phyloP scores from a whole-genome alignment of 495 filamentous ascomycete genomes.

The Penicillium simplicissimum region DNA sequence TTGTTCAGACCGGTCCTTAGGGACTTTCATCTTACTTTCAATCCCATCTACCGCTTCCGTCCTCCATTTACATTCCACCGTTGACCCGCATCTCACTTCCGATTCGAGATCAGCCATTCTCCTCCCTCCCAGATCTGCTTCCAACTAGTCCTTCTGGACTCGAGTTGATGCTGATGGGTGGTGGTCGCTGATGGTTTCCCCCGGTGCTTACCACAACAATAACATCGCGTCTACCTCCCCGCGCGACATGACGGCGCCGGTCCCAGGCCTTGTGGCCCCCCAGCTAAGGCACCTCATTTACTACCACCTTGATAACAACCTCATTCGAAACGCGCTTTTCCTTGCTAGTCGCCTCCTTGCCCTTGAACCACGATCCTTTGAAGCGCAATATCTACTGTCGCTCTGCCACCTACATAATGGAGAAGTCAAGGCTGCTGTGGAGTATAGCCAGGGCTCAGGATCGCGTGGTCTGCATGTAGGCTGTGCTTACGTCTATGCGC shows the following conservation, averaged over 20 bases:
- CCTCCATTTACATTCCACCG: slow-evolving; percentile 30
- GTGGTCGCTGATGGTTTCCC: slow-evolving; percentile 4
- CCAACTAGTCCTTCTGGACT: background rate
- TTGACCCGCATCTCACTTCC: slow-evolving; percentile 14
- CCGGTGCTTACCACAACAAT: slow-evolving; percentile 5
- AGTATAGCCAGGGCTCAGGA: slow-evolving; percentile 64
- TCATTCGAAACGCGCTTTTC: slow-evolving; percentile 86
- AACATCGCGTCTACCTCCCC: slow-evolving; percentile 10
- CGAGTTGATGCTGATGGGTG: background rate
- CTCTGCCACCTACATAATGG: slow-evolving; percentile 82
- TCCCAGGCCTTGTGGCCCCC: slow-evolving; percentile 62
- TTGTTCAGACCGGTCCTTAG: slow-evolving; percentile 7
- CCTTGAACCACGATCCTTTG: slow-evolving; percentile 73
- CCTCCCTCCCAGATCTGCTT: slow-evolving; percentile 8
- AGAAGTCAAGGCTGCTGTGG: slow-evolving; percentile 72
- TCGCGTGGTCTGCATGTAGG: slow-evolving; percentile 73
- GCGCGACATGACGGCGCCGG: slow-evolving; percentile 64
- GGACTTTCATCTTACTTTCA: slow-evolving; percentile 1
- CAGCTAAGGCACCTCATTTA: slow-evolving; percentile 84
- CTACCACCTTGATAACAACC: slow-evolving; percentile 91
- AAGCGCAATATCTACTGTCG: slow-evolving; percentile 79
- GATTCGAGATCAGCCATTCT: slow-evolving; percentile 13
- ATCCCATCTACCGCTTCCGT: slow-evolving; percentile 27
- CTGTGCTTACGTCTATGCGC: slow-evolving; percentile 88
- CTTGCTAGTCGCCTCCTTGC: slow-evolving; percentile 83